phyloP scores from a whole-genome alignment of 441 rosid genomes.

The Bruguiera hainesii region DNA sequence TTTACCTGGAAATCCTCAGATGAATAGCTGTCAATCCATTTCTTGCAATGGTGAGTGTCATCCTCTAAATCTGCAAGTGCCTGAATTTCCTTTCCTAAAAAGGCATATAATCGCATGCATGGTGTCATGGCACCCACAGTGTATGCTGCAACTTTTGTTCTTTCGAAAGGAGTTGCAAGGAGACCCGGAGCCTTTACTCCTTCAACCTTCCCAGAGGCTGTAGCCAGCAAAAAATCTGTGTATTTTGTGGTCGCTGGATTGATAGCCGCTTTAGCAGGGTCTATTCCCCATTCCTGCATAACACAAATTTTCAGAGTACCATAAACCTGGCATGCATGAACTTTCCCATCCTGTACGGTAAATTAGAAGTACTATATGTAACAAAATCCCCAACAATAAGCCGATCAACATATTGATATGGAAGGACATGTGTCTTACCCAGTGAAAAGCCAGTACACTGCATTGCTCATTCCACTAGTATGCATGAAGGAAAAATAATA shows the following conservation, averaged over 20 bases:
- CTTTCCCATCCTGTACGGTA: not conserved
- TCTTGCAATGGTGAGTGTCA: constrained; percentile 64
- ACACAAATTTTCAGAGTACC: constrained; percentile 23
- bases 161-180: constrained; percentile 92
- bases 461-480: no score
- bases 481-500: no score
- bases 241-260: constrained; percentile 72
- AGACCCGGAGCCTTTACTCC: constrained; percentile 87
- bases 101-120: constrained; percentile 89
- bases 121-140: constrained; percentile 92
- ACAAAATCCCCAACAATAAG: no score
- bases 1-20: constrained; percentile 74
- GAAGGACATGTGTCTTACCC: no score
- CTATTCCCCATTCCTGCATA: constrained; percentile 84
- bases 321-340: not conserved
- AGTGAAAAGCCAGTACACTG: no score
- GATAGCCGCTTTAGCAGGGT: constrained; percentile 46
- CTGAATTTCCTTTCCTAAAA: constrained; percentile 66
- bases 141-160: constrained; percentile 92
- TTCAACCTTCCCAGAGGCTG: constrained; percentile 92
- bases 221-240: constrained; percentile 84
- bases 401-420: no score
- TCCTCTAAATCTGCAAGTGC: constrained; percentile 41
- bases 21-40: constrained; percentile 80
- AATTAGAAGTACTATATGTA: no score